A percentile compares a stretch with the other conserved stretches of the same genome.
Evolutionary conservation across 768 basidiomycete genomes (phyloP).

Genomic region (Pulveroboletus sp.): DNA sequence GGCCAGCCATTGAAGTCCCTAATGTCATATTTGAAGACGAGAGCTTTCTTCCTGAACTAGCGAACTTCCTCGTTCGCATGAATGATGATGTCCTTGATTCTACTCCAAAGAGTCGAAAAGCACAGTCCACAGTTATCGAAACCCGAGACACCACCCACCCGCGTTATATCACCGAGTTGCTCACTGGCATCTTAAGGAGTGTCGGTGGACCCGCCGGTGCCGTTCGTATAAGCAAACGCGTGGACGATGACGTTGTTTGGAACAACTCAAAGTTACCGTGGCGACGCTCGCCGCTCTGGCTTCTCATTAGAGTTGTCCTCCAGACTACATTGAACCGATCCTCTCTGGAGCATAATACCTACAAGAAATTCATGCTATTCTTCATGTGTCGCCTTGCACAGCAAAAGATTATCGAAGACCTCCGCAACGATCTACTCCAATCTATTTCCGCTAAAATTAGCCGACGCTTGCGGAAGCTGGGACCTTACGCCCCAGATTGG

Average conservation of each 20-base stretch:
- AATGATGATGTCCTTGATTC: neutral
- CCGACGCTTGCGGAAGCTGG: conserved; percentile 36
- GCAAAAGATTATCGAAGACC: neutral
- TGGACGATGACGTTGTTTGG: conserved; percentile 30
- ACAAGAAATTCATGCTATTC: conserved; percentile 48
- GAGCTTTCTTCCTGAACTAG: conserved; percentile 33
- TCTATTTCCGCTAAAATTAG: conserved; percentile 36
- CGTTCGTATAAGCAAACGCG: conserved; percentile 12
- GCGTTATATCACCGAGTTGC: conserved; percentile 45
- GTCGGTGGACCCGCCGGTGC: conserved; percentile 26
- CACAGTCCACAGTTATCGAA: conserved; percentile 33
- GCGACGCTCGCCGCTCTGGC: conserved; percentile 36
- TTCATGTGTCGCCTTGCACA: conserved; percentile 22
- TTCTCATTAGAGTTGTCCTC: conserved; percentile 29
- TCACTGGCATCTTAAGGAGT: conserved; percentile 43
- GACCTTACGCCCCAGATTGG: conserved; percentile 11
- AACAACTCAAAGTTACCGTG: conserved; percentile 22
- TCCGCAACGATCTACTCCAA: conserved; percentile 34
- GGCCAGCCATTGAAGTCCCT: conserved; percentile 38
- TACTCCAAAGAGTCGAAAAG: conserved; percentile 35
- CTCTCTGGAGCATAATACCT: conserved; percentile 19
- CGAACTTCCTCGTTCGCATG: conserved; percentile 30
- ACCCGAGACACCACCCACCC: conserved; percentile 39
- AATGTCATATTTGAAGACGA: conserved; percentile 23
- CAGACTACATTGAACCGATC: conserved; percentile 26